Evolutionary conservation across 495 filamentous ascomycete species (phyloP), one percentile per base, ranked within the genome.

Genomic region (Penicillium subrubescens): DNA sequence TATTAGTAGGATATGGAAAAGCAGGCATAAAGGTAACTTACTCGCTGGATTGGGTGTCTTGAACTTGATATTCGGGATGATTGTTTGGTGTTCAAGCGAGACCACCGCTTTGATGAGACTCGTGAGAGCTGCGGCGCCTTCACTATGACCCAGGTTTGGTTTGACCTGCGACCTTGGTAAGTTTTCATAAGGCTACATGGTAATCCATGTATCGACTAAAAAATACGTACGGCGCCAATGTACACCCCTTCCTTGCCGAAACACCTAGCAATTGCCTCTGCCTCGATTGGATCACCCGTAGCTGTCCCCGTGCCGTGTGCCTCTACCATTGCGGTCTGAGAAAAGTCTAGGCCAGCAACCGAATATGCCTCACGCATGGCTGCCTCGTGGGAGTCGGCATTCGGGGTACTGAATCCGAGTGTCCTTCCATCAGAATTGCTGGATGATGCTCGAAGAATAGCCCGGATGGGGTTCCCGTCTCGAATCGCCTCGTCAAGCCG

Each of bases 41-140:
- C 35, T 72, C 21, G 65, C 62, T 0, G 71, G 71, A 43, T 72
- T 75, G 1, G 67, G 67, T 23, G 44, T 66, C 0, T 35, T 59
- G 37, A 75, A 73, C 10, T 71, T 63, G 57, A 72, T 70, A 56
- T 87, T 91, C 0, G 87, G 86, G 0, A 83, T 82, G 10, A 88
- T 78, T 0, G 68, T 62, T 5, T 61, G 68, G 59, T 86, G 73
- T 59, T 83, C 80, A 48, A 91, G 73, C 15, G 83, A 75, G 33
- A 86, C 63, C 1, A 83, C 75, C 1, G 81, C 78, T 71, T 89
- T 90, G 14, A 91, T 74, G 0, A 89, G 34, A 3, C 81, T 82
- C 1, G 86, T 86, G 35, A 89, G 55, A 10, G 83, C 87, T 2
- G 82, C 80, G 5, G 82, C 78, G 3, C 78, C 85, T 66, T 85